phyloP scores from a whole-genome alignment of 2,329 filamentous ascomycete species.

The Beauveria medogensis region DNA sequence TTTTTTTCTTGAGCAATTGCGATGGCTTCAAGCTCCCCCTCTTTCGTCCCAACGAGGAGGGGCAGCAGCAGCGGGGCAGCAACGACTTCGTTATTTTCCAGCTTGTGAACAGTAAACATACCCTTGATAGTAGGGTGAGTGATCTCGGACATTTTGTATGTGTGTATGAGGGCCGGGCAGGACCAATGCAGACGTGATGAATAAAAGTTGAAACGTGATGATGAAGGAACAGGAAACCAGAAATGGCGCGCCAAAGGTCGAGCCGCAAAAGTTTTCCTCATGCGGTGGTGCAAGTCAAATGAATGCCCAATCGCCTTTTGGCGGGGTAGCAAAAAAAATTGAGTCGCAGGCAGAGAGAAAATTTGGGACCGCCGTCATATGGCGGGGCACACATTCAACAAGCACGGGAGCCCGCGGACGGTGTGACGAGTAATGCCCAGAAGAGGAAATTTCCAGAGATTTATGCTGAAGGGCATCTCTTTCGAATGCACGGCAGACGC shows the following conservation, averaged over 20 bases:
- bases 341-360: neutral
- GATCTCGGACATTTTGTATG: conserved; percentile 43
- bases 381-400: neutral
- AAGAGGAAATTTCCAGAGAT: conserved; percentile 3
- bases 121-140: conserved; percentile 51
- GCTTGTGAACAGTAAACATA: conserved; percentile 25
- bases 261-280: conserved; percentile 12
- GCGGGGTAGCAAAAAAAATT: conserved; percentile 3
- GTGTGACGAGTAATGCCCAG: neutral
- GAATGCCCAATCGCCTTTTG: conserved; percentile 1
- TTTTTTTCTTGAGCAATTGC: neutral
- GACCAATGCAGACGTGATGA: neutral
- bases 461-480: neutral
- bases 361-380: neutral
- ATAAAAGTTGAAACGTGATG: neutral
- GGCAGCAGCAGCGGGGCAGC: conserved; percentile 13
- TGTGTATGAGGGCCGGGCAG: neutral
- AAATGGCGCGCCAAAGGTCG: conserved; percentile 1
- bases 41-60: conserved; percentile 16
- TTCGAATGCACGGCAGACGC: neutral
- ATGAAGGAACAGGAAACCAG: conserved; percentile 9
- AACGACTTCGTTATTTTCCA: neutral
- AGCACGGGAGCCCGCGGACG: conserved; percentile 2
- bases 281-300: neutral
- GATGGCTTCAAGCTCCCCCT: neutral